A percentile compares a stretch with the other conserved stretches of the same genome.
Conservation (phyloP, 139 green algal species). For the Tetraselmis chui region DNA sequence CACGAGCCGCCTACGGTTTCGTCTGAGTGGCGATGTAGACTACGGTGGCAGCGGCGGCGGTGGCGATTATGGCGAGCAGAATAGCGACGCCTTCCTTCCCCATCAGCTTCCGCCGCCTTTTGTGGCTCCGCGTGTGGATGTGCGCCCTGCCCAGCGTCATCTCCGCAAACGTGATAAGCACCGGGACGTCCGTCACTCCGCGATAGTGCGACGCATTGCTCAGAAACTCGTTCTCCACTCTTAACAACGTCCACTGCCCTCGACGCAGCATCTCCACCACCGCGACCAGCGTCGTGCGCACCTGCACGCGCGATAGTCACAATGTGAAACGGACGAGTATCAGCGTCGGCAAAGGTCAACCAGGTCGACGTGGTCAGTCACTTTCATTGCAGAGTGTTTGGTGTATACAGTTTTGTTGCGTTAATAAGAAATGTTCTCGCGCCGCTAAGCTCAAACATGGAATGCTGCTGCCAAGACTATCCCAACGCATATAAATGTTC, state of each 20-base stretch:
- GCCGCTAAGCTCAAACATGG: no score
- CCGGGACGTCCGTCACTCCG: not conserved
- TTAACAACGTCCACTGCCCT: not conserved
- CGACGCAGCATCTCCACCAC: conserved; percentile 3
- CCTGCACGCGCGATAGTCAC: no score
- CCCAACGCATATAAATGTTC: no score
- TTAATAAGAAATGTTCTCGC: no score
- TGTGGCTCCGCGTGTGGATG: not conserved
- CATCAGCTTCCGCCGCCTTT: not conserved
- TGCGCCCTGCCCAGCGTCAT: not conserved
- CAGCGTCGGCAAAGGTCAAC: no score
- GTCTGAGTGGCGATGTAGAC: not conserved
- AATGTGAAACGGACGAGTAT: no score
- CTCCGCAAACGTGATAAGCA: not conserved
- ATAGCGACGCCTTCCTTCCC: not conserved
- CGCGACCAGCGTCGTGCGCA: not conserved
- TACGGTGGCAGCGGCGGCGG: not conserved
- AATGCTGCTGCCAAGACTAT: no score
- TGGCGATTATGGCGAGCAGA: not conserved
- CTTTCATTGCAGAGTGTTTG: no score
- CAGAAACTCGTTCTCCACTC: conserved; percentile 3
- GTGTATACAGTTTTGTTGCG: no score
- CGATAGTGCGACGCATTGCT: not conserved
- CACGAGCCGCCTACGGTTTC: no score
- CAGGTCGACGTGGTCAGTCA: no score